Evolutionary conservation across 2,329 filamentous ascomycete species (phyloP).

Genomic region (Phaeophleospora eucalypticola): DNA sequence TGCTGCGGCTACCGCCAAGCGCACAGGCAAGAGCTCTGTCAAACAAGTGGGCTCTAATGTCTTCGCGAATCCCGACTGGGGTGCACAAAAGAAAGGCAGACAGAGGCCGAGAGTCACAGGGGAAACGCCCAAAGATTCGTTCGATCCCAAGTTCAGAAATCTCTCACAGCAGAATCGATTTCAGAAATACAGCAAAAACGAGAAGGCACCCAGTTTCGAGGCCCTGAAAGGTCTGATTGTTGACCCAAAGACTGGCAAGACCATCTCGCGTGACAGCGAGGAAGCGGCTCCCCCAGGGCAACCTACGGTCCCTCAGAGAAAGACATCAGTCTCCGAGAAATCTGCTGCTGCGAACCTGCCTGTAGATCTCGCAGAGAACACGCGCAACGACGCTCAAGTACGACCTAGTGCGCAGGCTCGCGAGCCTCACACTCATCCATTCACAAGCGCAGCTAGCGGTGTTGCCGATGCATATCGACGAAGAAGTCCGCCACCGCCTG

Average conservation of each 20-base stretch:
- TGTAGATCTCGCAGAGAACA: no score
- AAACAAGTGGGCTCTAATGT: slow-evolving; percentile 1
- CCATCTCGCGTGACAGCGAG: slow-evolving; percentile 1
- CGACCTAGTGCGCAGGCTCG: no score
- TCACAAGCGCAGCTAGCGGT: background rate
- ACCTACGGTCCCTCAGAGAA: no score
- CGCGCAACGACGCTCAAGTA: no score
- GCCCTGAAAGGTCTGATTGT: slow-evolving; percentile 26
- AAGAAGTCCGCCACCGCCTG: background rate
- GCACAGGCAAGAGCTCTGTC: no score
- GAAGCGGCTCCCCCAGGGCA: no score
- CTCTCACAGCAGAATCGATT: slow-evolving; percentile 21
- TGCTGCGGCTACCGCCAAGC: no score
- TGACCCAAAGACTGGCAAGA: slow-evolving; percentile 30
- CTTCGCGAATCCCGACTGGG: slow-evolving; percentile 14
- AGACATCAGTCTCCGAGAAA: no score
- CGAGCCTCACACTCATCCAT: no score
- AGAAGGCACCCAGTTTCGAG: slow-evolving; percentile 27
- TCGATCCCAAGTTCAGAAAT: slow-evolving; percentile 18
- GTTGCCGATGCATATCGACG: background rate
- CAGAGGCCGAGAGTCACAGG: slow-evolving; percentile 17
- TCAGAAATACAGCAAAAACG: slow-evolving; percentile 23
- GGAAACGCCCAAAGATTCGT: slow-evolving; percentile 21
- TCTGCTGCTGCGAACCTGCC: no score
- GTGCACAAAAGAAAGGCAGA: slow-evolving; percentile 11